A percentile compares a stretch with the other conserved stretches of the same genome.
These are phyloP conservation scores for Hypomyces perniciosus DNA, from an alignment of 2,329 filamentous ascomycete genomes.

Conservation along the genomic window DNA sequence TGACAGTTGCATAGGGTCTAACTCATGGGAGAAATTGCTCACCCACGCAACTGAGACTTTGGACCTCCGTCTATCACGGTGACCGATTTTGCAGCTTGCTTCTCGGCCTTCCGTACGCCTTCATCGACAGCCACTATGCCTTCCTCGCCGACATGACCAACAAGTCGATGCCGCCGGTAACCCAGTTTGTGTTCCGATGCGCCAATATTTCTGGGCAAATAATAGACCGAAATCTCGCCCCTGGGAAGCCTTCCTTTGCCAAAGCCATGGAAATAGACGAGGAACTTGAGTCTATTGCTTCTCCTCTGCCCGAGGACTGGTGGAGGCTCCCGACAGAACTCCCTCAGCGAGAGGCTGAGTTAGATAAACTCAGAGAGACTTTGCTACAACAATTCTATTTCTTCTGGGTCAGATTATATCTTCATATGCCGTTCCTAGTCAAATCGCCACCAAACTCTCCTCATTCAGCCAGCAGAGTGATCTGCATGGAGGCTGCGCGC, in stretches of 20 bases:
- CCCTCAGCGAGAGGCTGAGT: conserved; percentile 12
- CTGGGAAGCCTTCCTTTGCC: conserved; percentile 29
- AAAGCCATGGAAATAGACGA: conserved; percentile 34
- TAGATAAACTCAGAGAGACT: conserved; percentile 27
- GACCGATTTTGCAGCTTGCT: conserved; percentile 40
- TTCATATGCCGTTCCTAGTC: conserved; percentile 39
- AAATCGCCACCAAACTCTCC: conserved; percentile 25
- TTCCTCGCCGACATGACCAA: conserved; percentile 12
- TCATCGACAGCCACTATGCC: conserved; percentile 13
- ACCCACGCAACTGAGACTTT: conserved; percentile 20
- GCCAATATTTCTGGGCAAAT: conserved; percentile 35
- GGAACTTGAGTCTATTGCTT: conserved; percentile 33
- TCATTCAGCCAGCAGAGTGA: conserved; percentile 28
- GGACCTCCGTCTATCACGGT: conserved; percentile 21
- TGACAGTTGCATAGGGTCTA: conserved; percentile 7
- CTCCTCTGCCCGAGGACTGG: conserved; percentile 31
- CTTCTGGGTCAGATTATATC: conserved; percentile 37
- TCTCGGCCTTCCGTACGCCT: conserved; percentile 31
- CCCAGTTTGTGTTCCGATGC: conserved; percentile 17
- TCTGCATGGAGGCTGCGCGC: conserved; percentile 11
- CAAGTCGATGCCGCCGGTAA: not conserved
- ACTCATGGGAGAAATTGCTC: conserved; percentile 1
- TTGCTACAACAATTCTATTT: conserved; percentile 37
- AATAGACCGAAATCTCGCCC: conserved; percentile 34
- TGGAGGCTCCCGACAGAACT: conserved; percentile 25